These are phyloP conservation scores for Cystobasidium onofrii DNA, from an alignment of 768 basidiomycete species.

Conservation along the genomic window DNA sequence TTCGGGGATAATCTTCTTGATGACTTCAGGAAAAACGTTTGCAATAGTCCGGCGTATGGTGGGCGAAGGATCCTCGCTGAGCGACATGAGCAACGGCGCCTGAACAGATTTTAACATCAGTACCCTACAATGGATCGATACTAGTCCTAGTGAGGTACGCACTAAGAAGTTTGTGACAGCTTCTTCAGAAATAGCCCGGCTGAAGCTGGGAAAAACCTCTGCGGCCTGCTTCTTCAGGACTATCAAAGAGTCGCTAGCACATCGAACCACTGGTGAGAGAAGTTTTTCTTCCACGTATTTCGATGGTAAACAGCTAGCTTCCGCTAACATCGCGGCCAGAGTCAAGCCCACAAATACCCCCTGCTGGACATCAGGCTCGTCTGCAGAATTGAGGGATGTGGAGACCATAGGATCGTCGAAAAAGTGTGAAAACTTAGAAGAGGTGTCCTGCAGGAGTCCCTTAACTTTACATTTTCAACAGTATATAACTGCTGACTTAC, in stretches of 20 bases:
- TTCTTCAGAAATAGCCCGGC: background rate
- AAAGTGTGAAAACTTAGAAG: conserved; percentile 2
- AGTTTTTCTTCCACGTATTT: background rate
- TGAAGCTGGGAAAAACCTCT: background rate
- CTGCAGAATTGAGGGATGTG: background rate
- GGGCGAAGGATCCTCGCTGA: background rate
- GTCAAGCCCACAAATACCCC: background rate
- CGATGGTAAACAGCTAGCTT: background rate
- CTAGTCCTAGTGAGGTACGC: background rate
- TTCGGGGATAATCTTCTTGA: background rate
- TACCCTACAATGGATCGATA: background rate
- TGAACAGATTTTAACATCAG: background rate
- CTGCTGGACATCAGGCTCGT: background rate
- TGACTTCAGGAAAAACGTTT: background rate
- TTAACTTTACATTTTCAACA: background rate
- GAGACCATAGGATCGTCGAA: background rate
- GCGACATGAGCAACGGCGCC: background rate
- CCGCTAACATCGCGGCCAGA: background rate
- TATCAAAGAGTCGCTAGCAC: background rate
- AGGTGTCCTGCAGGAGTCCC: background rate
- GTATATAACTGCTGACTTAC: background rate
- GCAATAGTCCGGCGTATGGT: background rate
- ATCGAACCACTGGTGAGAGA: background rate
- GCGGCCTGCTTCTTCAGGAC: background rate
- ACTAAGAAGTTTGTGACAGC: background rate